Base-by-base conservation (phyloP, 208 protist genomes). In the Wallacemonas sp. region DNA sequence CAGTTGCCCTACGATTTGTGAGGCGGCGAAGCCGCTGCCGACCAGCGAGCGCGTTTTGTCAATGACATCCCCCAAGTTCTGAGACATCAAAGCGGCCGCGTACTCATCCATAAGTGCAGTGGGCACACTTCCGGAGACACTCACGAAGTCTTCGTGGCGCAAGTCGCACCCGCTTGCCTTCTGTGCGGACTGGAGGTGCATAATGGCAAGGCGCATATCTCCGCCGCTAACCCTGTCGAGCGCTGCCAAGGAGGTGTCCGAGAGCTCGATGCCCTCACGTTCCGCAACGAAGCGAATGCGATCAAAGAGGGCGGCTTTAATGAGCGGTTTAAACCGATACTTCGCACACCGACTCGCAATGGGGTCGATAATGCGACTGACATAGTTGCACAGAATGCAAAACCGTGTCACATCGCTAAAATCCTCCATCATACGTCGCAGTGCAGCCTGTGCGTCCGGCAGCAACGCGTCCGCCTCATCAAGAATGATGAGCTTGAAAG, bases 351-450 rank as follows among this genome's bases (percentile, higher is more conserved):
- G 87, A 48, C 98, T 99, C 17, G 97, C 82, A 26, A 99, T 93
- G 3, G 99, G 98, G 69, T 99, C 98, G 57, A 99, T 99, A 60
- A 99, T 99, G 30, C 90, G 91, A 34, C 79, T 96, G 0, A 99
- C 91, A 77, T 99, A 99, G 83, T 99, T 99, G 80, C 99, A 99
- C 30, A 99, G 87, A 53, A 99, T 91, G 79, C 98, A 99, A 76
- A 99, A 99, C 34, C 99, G 87, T 0, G 99, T 99, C 8, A 98
- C 95, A 34, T 92, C 93, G 30, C 97, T 96, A 59, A 98, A 98
- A 44, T 96, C 91, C 74, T 99, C 98, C 85, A 99, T 99, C 71
- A 98, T 98, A 29, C 98, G 84, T 32, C 98, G 87, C 26, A 99
- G 85, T 6, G 98, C 98, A 15, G 85, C 94, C 75, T 99, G 99